These are phyloP conservation scores for Cornus controversa DNA, from an alignment of 148 eudicot genomes.

Conservation along the genomic window DNA sequence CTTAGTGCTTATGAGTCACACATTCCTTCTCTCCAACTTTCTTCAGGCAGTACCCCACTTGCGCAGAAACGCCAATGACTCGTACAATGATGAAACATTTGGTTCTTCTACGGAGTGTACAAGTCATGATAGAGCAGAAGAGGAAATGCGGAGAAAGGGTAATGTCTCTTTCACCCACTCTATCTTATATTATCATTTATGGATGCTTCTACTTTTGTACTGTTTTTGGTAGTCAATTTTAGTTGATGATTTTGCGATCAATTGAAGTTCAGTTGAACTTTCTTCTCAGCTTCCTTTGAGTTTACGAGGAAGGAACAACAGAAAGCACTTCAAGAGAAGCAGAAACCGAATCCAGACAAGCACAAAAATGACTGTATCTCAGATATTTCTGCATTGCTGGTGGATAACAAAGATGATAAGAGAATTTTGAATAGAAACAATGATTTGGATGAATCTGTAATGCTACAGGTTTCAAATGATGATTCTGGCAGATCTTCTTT, in stretches of 20 bases:
- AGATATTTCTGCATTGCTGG: conserved; percentile 31
- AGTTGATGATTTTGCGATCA: background rate
- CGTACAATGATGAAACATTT: conserved; percentile 79
- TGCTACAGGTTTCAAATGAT: conserved; percentile 33
- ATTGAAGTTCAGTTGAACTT: conserved; percentile 10
- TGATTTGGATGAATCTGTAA: conserved; percentile 37
- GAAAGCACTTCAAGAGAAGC: conserved; percentile 76
- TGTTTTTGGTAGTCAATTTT: background rate
- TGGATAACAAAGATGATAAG: conserved; percentile 36
- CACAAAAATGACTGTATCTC: conserved; percentile 43
- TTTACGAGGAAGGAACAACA: conserved; percentile 94
- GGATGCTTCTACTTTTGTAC: background rate
- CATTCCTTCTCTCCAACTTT: conserved; percentile 3
- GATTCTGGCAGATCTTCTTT: conserved; percentile 51
- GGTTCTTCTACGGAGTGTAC: conserved; percentile 62
- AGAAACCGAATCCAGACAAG: conserved; percentile 52
- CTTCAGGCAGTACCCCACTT: conserved; percentile 64
- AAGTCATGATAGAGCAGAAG: conserved; percentile 72
- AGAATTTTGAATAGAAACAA: conserved; percentile 14
- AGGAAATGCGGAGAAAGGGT: conserved; percentile 79
- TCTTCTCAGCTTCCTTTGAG: conserved; percentile 78
- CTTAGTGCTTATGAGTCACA: background rate
- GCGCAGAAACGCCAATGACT: conserved; percentile 57
- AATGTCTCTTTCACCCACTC: background rate
- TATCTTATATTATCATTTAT: too few relatives aligned